These are phyloP conservation scores for Porodaedalea pini DNA, from an alignment of 1,284 basidiomycete species.

Conservation along the genomic window DNA sequence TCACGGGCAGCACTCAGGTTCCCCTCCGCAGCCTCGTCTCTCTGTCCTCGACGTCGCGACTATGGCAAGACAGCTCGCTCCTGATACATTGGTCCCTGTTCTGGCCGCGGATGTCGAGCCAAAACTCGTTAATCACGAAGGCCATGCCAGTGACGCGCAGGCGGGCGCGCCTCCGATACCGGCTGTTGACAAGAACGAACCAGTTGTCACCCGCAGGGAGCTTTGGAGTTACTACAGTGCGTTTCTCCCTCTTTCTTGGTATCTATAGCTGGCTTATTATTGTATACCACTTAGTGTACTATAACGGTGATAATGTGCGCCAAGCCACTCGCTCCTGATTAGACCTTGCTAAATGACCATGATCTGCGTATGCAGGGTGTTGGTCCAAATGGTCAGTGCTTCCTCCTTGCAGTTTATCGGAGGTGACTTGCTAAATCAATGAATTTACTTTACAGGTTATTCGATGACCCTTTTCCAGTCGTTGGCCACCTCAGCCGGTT, in stretches of 20 bases:
- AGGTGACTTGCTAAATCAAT: background rate
- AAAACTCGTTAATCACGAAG: background rate
- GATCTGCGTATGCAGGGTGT: conserved; percentile 22
- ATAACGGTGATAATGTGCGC: conserved; percentile 25
- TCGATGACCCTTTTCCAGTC: conserved; percentile 73
- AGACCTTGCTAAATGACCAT: background rate
- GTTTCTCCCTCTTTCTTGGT: conserved; percentile 43
- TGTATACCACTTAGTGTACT: conserved; percentile 22
- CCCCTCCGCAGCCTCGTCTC: background rate
- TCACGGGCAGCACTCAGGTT: background rate
- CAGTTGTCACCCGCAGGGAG: conserved; percentile 56
- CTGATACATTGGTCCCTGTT: background rate
- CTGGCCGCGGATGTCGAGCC: background rate
- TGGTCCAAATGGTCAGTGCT: conserved; percentile 24
- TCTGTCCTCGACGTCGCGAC: background rate
- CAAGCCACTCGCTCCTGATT: background rate
- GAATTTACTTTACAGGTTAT: conserved; percentile 35
- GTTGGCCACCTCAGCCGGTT: conserved; percentile 64
- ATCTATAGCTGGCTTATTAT: background rate
- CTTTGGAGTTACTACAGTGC: conserved; percentile 72
- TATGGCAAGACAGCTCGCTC: conserved; percentile 12
- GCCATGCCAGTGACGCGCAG: background rate
- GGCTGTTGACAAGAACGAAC: conserved; percentile 41
- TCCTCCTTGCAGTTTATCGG: background rate
- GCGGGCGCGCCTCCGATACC: background rate